Conservation (phyloP, 768 basidiomycete genomes). For the Piloderma croceum region DNA sequence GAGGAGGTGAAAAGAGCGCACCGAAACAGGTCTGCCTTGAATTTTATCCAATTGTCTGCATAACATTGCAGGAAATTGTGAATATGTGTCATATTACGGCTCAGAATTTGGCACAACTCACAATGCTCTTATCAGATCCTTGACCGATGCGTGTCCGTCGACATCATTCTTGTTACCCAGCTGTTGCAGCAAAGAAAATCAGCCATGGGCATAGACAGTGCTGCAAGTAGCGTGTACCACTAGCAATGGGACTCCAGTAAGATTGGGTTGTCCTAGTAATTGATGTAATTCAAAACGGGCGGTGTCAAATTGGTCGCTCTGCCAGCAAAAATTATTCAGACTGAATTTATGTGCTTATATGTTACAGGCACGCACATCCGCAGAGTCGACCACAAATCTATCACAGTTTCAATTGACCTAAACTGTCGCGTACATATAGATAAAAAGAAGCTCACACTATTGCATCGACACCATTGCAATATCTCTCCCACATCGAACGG, state of each 20-base stretch:
- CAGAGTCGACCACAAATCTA: slow-evolving; percentile 91
- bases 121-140: slow-evolving; percentile 79
- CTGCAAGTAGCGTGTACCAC: slow-evolving; percentile 44
- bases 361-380: slow-evolving; percentile 53
- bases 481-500: slow-evolving; percentile 93
- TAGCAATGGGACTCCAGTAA: slow-evolving; percentile 71
- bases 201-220: background rate
- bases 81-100: background rate
- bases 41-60: slow-evolving; percentile 75
- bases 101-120: too few relatives aligned
- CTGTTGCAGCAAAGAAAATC: slow-evolving; percentile 29
- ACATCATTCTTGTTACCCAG: slow-evolving; percentile 94
- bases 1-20: slow-evolving; percentile 44
- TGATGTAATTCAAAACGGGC: slow-evolving; percentile 83
- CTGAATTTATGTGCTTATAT: background rate
- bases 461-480: slow-evolving; percentile 89
- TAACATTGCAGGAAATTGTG: background rate
- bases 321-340: slow-evolving; percentile 6
- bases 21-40: slow-evolving; percentile 76
- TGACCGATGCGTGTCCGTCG: slow-evolving; percentile 66
- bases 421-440: slow-evolving; percentile 1
- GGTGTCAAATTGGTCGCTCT: slow-evolving; percentile 80
- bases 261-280: slow-evolving; percentile 57
- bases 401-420: background rate
- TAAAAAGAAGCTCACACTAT: slow-evolving; percentile 58